Conservation (phyloP, 148 eudicot species). For the Vaccinium macrocarpon region DNA sequence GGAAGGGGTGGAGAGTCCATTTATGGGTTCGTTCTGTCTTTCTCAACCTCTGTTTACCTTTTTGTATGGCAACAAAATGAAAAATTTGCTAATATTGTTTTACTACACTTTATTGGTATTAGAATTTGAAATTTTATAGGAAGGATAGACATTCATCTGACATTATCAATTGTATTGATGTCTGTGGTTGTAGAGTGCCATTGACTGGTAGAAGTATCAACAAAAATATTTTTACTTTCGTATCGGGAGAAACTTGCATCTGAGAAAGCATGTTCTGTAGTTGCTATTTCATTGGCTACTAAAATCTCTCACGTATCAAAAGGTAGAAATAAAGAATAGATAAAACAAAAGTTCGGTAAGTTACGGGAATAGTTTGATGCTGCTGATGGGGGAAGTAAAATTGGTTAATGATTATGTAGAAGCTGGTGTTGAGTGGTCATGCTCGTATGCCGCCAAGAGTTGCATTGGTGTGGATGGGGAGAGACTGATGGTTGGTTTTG, state of each 20-base stretch:
- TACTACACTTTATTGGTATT: background rate
- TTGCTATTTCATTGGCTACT: background rate
- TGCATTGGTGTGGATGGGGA: background rate
- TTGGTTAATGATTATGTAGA: background rate
- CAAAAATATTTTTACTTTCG: background rate
- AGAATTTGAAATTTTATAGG: background rate
- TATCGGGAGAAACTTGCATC: background rate
- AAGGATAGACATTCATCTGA: background rate
- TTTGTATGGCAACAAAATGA: background rate
- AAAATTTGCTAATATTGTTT: background rate
- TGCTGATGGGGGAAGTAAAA: background rate
- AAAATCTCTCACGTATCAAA: background rate
- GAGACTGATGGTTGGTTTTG: background rate
- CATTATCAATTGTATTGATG: background rate
- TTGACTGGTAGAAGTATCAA: background rate
- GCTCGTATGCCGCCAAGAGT: background rate
- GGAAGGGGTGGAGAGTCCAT: slow-evolving; percentile 95
- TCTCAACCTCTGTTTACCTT: background rate
- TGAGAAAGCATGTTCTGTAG: background rate
- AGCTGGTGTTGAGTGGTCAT: background rate
- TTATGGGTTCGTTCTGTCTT: slow-evolving; percentile 52
- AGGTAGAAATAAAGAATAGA: background rate
- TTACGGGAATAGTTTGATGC: background rate
- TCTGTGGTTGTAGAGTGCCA: background rate
- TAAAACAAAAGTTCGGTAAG: background rate